Base-by-base conservation (phyloP, 257 asterid species). In the Coffea eugenioides region DNA sequence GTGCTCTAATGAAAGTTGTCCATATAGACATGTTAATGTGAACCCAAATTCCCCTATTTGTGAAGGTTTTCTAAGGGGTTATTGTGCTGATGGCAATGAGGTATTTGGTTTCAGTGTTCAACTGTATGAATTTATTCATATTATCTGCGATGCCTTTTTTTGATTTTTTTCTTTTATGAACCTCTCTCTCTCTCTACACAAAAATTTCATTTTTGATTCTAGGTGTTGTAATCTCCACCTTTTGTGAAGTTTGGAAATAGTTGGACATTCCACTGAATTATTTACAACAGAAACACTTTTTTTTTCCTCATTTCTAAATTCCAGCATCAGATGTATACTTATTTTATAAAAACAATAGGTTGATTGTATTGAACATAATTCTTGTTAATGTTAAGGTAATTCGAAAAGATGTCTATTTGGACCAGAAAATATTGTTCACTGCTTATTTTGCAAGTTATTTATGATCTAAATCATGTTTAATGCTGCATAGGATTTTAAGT, bases 51-150 rank as follows among this genome's bases (percentile, higher is more conserved):
- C 95, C 75, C 75, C 90, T 70, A 83, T 94, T 66, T 96, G 98
- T 87, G 97, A 91, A 83, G 92, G 90, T 80, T 94, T 96, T 80
- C 97, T 91, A 83, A 89, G 92, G 89, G 99, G 98, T 80, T 91
- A 91, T 88, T 96, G 98, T 82, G 96, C 94, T 76, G 94, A 86
- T 80, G 99, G 99, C 79, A 90, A 96, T 84, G 97, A 96, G 99
- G 98, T 94, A 92, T 76, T 81, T 76, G 76, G 73, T 84, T 74
- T 79, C 73, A 54, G 81, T 79, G 27, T 65, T 81, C 54, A 20
- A 56, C 62, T 57, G 56, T 43, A n/a, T 36, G 25, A 39, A 25
- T 70, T 70, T 66, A 69, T 61, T 70, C 48, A 46, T 1, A 23
- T 61, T 57, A 39, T 54, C 71, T 25, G 20, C 59, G 43, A 75